Evolutionary conservation across 768 basidiomycete species (phyloP).

Genomic region (Leucogyrophana mollusca): DNA sequence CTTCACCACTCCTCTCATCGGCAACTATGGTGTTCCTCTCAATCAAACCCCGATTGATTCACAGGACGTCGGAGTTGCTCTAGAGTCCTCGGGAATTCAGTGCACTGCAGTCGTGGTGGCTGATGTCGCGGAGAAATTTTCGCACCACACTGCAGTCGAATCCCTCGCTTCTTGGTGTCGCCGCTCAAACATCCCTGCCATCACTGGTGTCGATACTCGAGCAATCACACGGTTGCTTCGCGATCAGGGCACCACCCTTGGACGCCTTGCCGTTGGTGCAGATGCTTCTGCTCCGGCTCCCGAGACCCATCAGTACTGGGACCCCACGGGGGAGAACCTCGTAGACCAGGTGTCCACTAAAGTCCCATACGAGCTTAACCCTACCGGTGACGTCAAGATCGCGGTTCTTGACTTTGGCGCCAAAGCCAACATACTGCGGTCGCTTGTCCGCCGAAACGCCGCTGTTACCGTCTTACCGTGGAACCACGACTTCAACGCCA

Average conservation of each 20-base stretch:
- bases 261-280: slow-evolving; percentile 80
- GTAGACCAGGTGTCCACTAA: slow-evolving; percentile 93
- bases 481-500: slow-evolving; percentile 93
- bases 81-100: slow-evolving; percentile 89
- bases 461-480: slow-evolving; percentile 95
- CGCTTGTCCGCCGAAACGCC: slow-evolving; percentile 87
- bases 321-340: slow-evolving; percentile 88
- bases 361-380: slow-evolving; percentile 80
- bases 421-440: slow-evolving; percentile 95
- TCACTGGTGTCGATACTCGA: slow-evolving; percentile 97
- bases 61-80: slow-evolving; percentile 79
- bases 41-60: slow-evolving; percentile 74
- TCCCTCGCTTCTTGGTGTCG: slow-evolving; percentile 92
- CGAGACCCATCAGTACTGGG: slow-evolving; percentile 77
- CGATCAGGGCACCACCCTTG: slow-evolving; percentile 96
- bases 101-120: slow-evolving; percentile 92
- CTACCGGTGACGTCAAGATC: slow-evolving; percentile 83
- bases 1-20: slow-evolving; percentile 97
- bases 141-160: slow-evolving; percentile 93
- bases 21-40: slow-evolving; percentile 93
- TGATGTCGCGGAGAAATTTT: slow-evolving; percentile 92
- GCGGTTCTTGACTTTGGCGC: slow-evolving; percentile 97
- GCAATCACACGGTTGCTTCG: slow-evolving; percentile 92
- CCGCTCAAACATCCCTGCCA: slow-evolving; percentile 85
- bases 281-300: slow-evolving; percentile 67